Evolutionary conservation across 257 asterid species (phyloP).

Genomic region (Solanum virginianum): DNA sequence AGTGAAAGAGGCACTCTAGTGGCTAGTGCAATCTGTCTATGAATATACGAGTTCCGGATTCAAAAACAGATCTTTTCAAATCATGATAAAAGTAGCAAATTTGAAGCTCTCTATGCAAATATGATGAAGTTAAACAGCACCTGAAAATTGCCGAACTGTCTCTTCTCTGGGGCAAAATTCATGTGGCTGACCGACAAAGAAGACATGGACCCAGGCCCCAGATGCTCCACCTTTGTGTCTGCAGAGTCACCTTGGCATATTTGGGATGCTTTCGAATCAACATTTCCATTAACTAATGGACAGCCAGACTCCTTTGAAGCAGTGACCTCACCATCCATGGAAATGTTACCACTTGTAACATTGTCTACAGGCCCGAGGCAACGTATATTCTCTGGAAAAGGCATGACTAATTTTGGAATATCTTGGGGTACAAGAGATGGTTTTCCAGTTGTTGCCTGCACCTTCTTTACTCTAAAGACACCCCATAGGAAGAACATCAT

Average conservation of each 20-base stretch:
- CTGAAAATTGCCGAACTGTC: not conserved
- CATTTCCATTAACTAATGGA: constrained; percentile 18
- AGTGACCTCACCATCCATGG: constrained; percentile 15
- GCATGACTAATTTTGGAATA: constrained; percentile 38
- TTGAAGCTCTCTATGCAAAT: not conserved
- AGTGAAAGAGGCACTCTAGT: not conserved
- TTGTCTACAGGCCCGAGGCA: constrained; percentile 30
- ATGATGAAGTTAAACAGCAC: not conserved
- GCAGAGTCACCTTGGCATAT: constrained; percentile 13
- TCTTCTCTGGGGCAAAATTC: not conserved
- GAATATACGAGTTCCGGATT: not conserved
- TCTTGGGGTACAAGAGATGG: constrained; percentile 23
- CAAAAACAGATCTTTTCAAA: not conserved
- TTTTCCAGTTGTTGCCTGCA: constrained; percentile 24
- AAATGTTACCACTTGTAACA: constrained; percentile 12
- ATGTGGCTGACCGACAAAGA: not conserved
- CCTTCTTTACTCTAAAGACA: constrained; percentile 69
- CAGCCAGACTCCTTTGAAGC: constrained; percentile 28
- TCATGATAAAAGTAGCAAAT: not conserved
- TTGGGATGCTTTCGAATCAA: constrained; percentile 17
- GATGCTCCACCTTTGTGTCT: not conserved
- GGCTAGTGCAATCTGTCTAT: not conserved
- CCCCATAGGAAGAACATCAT: constrained; percentile 79
- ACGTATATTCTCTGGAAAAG: constrained; percentile 46
- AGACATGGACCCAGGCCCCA: constrained; percentile 17